Conservation (phyloP, 176 grass and related monocot species). For the Miscanthus lutarioriparius region DNA sequence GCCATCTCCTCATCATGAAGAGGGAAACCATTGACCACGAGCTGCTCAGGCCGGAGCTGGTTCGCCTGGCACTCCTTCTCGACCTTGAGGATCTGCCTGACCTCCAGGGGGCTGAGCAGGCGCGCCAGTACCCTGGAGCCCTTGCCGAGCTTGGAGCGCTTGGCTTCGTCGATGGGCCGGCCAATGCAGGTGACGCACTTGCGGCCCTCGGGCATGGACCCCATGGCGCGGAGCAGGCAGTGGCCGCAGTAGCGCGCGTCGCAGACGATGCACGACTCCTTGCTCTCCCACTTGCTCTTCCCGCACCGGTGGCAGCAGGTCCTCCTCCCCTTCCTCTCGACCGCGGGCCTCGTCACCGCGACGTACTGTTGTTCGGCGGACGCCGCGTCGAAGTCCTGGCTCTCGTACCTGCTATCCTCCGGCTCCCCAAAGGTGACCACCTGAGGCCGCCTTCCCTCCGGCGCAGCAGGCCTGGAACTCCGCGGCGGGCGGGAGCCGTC, state of each 20-base stretch:
- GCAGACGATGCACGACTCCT: conserved; percentile 87
- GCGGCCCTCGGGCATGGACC: conserved; percentile 93
- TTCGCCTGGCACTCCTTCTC: conserved; percentile 97
- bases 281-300: conserved; percentile 91
- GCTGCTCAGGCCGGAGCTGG: conserved; percentile 82
- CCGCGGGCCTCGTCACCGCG: conserved; percentile 54
- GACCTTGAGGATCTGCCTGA: conserved; percentile 85
- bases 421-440: conserved; percentile 69
- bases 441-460: conserved; percentile 26
- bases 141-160: conserved; percentile 81
- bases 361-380: conserved; percentile 52
- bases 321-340: conserved; percentile 47
- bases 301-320: conserved; percentile 59
- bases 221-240: conserved; percentile 90
- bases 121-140: conserved; percentile 61
- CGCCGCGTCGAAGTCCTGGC: conserved; percentile 47
- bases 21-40: conserved; percentile 68
- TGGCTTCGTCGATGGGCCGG: conserved; percentile 68
- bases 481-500: background rate
- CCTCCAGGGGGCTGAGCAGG: conserved; percentile 80
- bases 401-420: conserved; percentile 48
- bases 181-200: conserved; percentile 89
- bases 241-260: conserved; percentile 66
- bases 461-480: background rate
- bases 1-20: conserved; percentile 71